These are phyloP conservation scores for Fusarium mangiferae DNA, from an alignment of 2,329 filamentous ascomycete genomes.

Conservation along the genomic window DNA sequence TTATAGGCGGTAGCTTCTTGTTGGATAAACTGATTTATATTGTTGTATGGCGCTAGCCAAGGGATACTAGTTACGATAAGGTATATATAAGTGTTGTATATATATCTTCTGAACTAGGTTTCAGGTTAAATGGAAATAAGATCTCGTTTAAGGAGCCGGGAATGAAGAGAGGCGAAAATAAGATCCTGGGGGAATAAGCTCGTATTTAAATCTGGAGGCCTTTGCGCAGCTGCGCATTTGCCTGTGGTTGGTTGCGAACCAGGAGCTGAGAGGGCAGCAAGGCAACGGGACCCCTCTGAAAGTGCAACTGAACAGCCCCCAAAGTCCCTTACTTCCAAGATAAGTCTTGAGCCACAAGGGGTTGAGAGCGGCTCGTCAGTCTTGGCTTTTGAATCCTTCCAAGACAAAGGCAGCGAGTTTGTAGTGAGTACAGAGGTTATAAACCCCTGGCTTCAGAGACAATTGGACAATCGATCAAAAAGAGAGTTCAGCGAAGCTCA, in stretches of 20 bases:
- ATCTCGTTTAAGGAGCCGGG: constrained; percentile 1
- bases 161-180: constrained; percentile 7
- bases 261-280: constrained; percentile 9
- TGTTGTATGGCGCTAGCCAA: background rate
- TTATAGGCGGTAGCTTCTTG: background rate
- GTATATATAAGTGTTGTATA: background rate
- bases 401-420: background rate
- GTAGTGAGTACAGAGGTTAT: background rate
- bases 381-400: constrained; percentile 9
- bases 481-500: background rate
- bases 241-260: constrained; percentile 20
- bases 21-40: background rate
- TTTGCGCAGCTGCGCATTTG: constrained; percentile 15
- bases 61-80: background rate
- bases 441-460: background rate
- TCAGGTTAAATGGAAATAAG: background rate
- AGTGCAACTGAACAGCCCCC: constrained; percentile 9
- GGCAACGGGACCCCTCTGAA: constrained; percentile 18
- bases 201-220: constrained; percentile 16
- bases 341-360: background rate
- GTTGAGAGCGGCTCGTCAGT: background rate
- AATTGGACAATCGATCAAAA: background rate
- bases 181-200: background rate
- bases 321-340: constrained; percentile 2
- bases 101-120: background rate